Evolutionary conservation across 805 yeast species (phyloP).

Genomic region (Zygosaccharomyces kombuchaensis): DNA sequence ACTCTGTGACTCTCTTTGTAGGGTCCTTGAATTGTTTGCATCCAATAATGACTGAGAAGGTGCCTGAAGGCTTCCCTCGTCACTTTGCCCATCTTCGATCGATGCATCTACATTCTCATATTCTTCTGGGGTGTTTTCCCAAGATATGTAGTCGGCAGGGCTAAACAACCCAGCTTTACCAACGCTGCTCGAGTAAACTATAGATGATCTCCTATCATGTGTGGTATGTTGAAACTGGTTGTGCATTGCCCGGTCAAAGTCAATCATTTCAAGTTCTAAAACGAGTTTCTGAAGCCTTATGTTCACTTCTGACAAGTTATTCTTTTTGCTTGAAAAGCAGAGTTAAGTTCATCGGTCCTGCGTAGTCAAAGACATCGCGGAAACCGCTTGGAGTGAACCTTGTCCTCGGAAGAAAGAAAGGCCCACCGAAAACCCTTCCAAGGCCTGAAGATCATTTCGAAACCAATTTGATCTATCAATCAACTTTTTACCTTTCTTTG

Average conservation of each 20-base stretch:
- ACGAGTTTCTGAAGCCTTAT: background rate
- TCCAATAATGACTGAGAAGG: slow-evolving; percentile 15
- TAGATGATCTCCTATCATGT: slow-evolving; percentile 30
- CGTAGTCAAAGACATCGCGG: background rate
- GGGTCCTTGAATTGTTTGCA: slow-evolving; percentile 22
- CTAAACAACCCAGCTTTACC: slow-evolving; percentile 34
- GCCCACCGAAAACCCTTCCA: background rate
- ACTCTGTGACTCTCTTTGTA: slow-evolving; percentile 19
- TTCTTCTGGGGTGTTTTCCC: slow-evolving; percentile 12
- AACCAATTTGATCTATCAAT: too few species aligned
- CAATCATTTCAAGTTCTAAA: background rate
- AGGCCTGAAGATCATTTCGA: background rate
- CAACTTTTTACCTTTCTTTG: background rate
- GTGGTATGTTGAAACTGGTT: slow-evolving; percentile 31
- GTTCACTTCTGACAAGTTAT: background rate
- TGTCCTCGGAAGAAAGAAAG: background rate
- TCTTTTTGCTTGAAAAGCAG: background rate
- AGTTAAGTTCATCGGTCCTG: background rate
- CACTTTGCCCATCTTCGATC: slow-evolving; percentile 1
- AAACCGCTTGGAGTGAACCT: background rate
- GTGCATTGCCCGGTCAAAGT: slow-evolving; percentile 12
- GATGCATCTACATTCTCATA: slow-evolving; percentile 15
- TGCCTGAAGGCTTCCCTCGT: slow-evolving; percentile 1
- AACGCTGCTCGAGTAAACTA: slow-evolving; percentile 32
- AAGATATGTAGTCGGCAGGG: slow-evolving; percentile 30